Percentiles rank a stretch among this genome's conserved stretches.
These are phyloP conservation scores for Fusarium nisikadoi DNA, from an alignment of 2,329 filamentous ascomycete genomes.

Conservation along the genomic window DNA sequence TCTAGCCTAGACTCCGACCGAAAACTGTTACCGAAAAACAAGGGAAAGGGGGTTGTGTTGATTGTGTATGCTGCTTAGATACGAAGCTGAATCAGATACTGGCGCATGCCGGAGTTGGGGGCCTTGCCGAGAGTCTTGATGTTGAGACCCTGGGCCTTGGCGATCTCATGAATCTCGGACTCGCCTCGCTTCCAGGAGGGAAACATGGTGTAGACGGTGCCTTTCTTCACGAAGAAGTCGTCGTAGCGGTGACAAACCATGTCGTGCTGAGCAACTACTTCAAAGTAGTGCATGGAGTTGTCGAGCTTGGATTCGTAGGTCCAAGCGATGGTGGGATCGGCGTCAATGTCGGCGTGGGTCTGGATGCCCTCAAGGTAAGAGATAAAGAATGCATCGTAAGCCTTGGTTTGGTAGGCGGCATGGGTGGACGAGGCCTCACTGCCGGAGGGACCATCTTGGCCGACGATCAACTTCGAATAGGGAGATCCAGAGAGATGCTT, in stretches of 20 bases:
- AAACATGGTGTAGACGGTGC: slow-evolving; percentile 31
- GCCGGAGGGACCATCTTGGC: slow-evolving; percentile 26
- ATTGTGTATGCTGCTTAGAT: not conserved
- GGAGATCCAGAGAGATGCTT: slow-evolving; percentile 1
- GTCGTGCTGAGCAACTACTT: slow-evolving; percentile 13
- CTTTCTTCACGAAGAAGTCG: not conserved
- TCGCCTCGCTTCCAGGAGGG: slow-evolving; percentile 39
- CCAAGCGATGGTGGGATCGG: slow-evolving; percentile 7
- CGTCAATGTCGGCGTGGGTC: slow-evolving; percentile 9
- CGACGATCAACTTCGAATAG: slow-evolving; percentile 22
- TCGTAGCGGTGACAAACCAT: slow-evolving; percentile 25
- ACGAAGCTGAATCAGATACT: slow-evolving; percentile 23
- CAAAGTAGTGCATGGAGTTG: slow-evolving; percentile 31
- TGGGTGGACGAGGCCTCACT: not conserved
- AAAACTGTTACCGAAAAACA: not conserved
- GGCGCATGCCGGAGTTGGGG: slow-evolving; percentile 29
- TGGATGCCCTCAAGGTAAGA: slow-evolving; percentile 18
- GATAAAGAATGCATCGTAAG: slow-evolving; percentile 27
- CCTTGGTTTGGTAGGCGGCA: slow-evolving; percentile 21
- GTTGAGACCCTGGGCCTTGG: slow-evolving; percentile 13
- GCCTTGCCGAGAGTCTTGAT: slow-evolving; percentile 36
- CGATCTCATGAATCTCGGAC: slow-evolving; percentile 14
- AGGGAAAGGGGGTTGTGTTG: not conserved
- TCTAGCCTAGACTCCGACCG: not conserved
- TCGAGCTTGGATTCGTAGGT: slow-evolving; percentile 8